phyloP scores from a whole-genome alignment of 345 rosid species.

The Clarkia xantiana region DNA sequence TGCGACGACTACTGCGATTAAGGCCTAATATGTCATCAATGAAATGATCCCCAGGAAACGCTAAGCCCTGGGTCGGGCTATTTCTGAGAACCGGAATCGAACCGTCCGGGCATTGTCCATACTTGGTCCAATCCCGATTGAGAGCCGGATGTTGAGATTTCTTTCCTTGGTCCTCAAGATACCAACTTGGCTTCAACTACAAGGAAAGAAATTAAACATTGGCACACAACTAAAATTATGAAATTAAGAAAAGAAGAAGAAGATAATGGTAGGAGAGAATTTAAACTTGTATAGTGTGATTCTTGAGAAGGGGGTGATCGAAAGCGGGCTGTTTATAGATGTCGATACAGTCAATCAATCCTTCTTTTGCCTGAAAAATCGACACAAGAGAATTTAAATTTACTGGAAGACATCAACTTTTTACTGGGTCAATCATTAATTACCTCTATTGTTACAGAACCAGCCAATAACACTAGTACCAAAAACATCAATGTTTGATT shows the following conservation, averaged over 20 bases:
- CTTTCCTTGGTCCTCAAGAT: not conserved
- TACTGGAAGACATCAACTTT: too few species aligned
- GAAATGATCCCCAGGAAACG: too few species aligned
- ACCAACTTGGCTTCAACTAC: not conserved
- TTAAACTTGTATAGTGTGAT: constrained; percentile 11
- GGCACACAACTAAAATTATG: not conserved
- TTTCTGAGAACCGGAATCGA: constrained; percentile 1
- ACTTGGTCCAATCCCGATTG: too few species aligned
- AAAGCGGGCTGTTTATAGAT: constrained; percentile 18
- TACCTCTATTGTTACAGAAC: too few species aligned
- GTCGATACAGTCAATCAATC: constrained; percentile 17
- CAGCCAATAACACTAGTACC: too few species aligned
- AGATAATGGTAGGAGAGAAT: not conserved
- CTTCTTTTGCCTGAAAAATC: too few species aligned
- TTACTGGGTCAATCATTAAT: too few species aligned
- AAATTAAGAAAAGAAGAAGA: too few species aligned
- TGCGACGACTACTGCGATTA: too few species aligned
- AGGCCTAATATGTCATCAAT: too few species aligned
- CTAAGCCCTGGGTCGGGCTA: not conserved
- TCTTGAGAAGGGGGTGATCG: constrained; percentile 13
- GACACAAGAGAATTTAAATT: too few species aligned
- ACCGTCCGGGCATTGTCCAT: constrained; percentile 1
- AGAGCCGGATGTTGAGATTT: not conserved
- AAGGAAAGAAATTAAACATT: not conserved
- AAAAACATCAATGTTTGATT: too few species aligned